phyloP scores from a whole-genome alignment of 1,139 yeast species.

The Yamadazyma diospyri region DNA sequence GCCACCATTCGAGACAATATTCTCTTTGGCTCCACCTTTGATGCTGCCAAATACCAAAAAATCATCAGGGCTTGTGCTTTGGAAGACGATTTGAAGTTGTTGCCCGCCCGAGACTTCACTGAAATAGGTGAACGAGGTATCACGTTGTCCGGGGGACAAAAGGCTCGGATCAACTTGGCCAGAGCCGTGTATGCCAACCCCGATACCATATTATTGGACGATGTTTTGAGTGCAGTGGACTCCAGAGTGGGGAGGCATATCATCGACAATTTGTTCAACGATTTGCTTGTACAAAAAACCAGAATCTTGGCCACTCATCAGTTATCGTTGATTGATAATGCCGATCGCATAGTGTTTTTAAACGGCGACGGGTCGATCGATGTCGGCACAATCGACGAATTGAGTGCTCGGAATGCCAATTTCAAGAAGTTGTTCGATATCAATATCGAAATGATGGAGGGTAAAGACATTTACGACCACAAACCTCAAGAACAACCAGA shows the following conservation, averaged over 20 bases:
- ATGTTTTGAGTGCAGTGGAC: constrained; percentile 43
- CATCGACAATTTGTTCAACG: constrained; percentile 30
- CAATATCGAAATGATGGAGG: constrained; percentile 20
- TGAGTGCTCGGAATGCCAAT: constrained; percentile 20
- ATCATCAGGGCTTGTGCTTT: constrained; percentile 39
- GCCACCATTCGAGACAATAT: constrained; percentile 43
- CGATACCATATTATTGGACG: constrained; percentile 34
- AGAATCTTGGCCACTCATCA: constrained; percentile 39
- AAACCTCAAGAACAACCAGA: neutral
- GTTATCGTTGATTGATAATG: constrained; percentile 29
- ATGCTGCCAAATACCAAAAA: constrained; percentile 24
- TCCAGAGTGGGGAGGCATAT: constrained; percentile 40
- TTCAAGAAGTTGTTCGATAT: constrained; percentile 29
- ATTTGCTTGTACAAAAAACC: constrained; percentile 27
- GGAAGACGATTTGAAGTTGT: constrained; percentile 31
- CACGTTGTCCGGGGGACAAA: constrained; percentile 43
- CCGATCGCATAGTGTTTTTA: constrained; percentile 30
- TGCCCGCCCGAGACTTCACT: constrained; percentile 36
- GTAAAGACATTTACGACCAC: constrained; percentile 18
- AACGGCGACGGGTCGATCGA: constrained; percentile 35
- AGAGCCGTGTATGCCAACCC: constrained; percentile 38
- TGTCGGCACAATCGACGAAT: constrained; percentile 29
- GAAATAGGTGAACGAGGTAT: constrained; percentile 45
- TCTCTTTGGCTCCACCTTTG: constrained; percentile 33
- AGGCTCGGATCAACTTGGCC: constrained; percentile 41